These are phyloP conservation scores for Haplosporangium sp. DNA, from an alignment of 371 early-diverging fungal genomes.

Conservation along the genomic window DNA sequence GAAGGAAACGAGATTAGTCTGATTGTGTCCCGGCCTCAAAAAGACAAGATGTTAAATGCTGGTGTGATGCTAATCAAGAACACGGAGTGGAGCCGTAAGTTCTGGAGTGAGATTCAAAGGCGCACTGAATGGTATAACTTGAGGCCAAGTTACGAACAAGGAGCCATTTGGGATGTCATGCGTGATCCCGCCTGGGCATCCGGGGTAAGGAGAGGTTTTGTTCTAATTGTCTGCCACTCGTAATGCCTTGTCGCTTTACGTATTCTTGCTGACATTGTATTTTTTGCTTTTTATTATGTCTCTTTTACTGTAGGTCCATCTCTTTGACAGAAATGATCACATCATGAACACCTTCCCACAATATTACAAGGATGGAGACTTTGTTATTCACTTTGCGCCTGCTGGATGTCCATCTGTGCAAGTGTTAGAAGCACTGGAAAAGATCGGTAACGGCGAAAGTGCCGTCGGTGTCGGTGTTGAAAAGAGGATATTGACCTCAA, in stretches of 20 bases:
- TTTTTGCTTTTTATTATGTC: constrained; percentile 1
- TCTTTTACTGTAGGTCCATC: constrained; percentile 45
- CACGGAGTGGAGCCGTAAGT: constrained; percentile 66
- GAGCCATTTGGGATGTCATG: constrained; percentile 73
- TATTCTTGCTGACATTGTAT: not conserved
- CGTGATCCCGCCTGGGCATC: constrained; percentile 45
- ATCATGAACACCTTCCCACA: constrained; percentile 71
- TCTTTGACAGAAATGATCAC: constrained; percentile 67
- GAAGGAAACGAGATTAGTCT: constrained; percentile 59
- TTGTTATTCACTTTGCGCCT: constrained; percentile 74
- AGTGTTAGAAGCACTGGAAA: constrained; percentile 62
- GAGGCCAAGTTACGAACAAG: constrained; percentile 64
- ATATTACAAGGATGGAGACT: constrained; percentile 64
- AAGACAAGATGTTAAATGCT: constrained; percentile 68
- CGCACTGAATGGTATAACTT: constrained; percentile 60
- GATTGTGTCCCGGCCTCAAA: constrained; percentile 60
- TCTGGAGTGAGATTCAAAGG: constrained; percentile 64
- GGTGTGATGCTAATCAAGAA: constrained; percentile 74
- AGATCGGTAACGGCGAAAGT: constrained; percentile 15
- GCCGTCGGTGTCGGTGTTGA: constrained; percentile 11
- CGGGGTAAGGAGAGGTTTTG: constrained; percentile 38
- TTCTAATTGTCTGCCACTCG: not conserved
- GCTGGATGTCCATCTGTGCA: constrained; percentile 70
- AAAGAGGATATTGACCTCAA: not conserved
- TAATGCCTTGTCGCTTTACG: not conserved